Evolutionary conservation across 768 basidiomycete genomes (phyloP).

Genomic region (Mycena capillaripes): DNA sequence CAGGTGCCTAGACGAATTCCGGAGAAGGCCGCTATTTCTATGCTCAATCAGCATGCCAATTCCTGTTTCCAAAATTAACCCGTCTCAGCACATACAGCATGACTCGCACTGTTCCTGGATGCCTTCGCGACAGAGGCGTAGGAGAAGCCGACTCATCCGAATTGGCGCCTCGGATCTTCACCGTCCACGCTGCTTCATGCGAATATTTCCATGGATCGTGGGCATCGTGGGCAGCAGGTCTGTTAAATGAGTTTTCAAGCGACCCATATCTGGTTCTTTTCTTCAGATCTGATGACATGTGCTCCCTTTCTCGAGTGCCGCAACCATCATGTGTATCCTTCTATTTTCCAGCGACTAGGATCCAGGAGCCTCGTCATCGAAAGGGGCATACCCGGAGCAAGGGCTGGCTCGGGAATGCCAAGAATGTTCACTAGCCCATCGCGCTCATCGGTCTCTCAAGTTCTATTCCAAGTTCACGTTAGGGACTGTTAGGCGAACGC

Average conservation of each 20-base stretch:
- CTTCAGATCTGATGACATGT: not conserved
- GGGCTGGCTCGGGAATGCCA: not conserved
- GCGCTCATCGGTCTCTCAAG: not conserved
- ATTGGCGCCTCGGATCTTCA: conserved; percentile 4
- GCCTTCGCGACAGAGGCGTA: not conserved
- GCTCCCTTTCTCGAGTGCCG: not conserved
- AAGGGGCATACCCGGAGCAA: not conserved
- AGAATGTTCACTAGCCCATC: conserved; percentile 1
- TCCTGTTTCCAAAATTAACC: not conserved
- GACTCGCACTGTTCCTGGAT: conserved; percentile 2
- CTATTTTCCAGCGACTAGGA: not conserved
- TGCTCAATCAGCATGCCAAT: not conserved
- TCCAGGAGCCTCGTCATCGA: not conserved
- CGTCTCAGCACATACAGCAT: not conserved
- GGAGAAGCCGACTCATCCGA: not conserved
- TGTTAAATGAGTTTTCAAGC: no score
- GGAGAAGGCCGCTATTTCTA: not conserved
- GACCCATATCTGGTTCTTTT: not conserved
- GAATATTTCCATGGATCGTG: not conserved
- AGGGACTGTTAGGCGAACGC: not conserved
- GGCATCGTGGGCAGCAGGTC: no score
- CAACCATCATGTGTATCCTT: conserved; percentile 10
- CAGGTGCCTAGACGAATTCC: not conserved
- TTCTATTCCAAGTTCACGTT: not conserved
- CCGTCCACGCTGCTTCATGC: no score